Conservation (phyloP, 352 stramenopile genomes). For the Globisporangium emineosum region DNA sequence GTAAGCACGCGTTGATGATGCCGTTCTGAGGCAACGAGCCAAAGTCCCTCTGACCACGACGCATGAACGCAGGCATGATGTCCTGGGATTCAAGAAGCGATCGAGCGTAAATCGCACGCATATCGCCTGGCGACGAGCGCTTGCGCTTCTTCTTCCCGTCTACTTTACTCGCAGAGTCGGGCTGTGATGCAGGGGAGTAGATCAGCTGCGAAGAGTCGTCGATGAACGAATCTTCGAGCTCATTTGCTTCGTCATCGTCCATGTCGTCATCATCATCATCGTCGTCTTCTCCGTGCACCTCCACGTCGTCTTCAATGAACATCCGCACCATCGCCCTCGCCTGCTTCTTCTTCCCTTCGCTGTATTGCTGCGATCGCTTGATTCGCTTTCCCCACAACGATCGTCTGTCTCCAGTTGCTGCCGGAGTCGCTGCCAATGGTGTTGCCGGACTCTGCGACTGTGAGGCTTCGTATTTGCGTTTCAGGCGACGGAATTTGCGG, state of each 20-base stretch:
- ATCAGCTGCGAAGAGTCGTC: constrained; percentile 79
- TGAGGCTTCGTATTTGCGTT: constrained; percentile 65
- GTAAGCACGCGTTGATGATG: constrained; percentile 62
- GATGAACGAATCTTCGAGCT: constrained; percentile 70
- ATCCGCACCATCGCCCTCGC: constrained; percentile 25
- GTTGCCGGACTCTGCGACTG: constrained; percentile 19
- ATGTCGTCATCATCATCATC: constrained; percentile 67
- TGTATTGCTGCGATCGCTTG: constrained; percentile 44
- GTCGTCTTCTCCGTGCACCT: constrained; percentile 47
- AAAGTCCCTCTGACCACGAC: constrained; percentile 33
- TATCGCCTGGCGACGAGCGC: constrained; percentile 40
- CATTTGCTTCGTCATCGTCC: constrained; percentile 31
- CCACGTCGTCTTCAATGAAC: constrained; percentile 70
- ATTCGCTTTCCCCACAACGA: constrained; percentile 66
- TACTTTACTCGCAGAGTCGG: constrained; percentile 2
- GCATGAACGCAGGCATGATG: constrained; percentile 28
- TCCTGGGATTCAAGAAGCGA: constrained; percentile 62
- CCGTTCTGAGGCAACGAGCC: constrained; percentile 44
- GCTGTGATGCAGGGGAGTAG: constrained; percentile 42
- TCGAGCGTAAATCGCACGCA: constrained; percentile 75
- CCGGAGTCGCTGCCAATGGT: background rate
- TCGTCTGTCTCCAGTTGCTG: constrained; percentile 7
- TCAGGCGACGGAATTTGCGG: constrained; percentile 64
- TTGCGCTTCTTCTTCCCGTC: constrained; percentile 21
- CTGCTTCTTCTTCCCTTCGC: constrained; percentile 28